A percentile compares a stretch with the other conserved stretches of the same genome.
phyloP scores from a whole-genome alignment of 257 asterid species.

The Solanum microdontum region DNA sequence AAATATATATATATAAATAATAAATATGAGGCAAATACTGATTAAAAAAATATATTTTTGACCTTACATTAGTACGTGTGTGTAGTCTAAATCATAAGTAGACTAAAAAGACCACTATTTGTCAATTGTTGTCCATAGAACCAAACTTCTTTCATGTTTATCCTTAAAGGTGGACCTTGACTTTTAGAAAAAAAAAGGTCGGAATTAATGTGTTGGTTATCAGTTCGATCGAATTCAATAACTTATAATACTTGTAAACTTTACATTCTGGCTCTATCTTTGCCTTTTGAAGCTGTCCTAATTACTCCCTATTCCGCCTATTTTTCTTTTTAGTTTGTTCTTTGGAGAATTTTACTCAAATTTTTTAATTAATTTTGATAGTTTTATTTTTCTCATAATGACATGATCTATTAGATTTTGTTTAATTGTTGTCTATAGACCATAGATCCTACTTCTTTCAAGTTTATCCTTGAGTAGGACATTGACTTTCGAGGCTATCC shows the following conservation, averaged over 20 bases:
- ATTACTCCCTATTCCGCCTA: too few species aligned
- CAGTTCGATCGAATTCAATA: too few species aligned
- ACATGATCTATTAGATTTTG: not conserved
- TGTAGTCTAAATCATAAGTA: not conserved
- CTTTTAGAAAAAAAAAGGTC: accelerated
- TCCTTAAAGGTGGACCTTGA: not conserved
- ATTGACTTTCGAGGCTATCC: not conserved
- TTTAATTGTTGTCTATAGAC: not conserved
- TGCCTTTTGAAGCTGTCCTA: too few species aligned
- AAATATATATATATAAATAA: too few species aligned
- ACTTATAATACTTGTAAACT: too few species aligned
- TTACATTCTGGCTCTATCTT: too few species aligned
- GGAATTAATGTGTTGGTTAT: too few species aligned
- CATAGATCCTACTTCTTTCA: not conserved
- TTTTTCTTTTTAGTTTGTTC: too few species aligned
- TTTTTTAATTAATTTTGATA: too few species aligned
- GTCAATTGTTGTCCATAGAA: not conserved
- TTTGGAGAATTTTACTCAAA: not conserved
- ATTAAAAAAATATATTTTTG: too few species aligned
- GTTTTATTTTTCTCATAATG: not conserved
- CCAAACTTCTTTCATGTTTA: not conserved
- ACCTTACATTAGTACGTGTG: not conserved
- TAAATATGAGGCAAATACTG: too few species aligned
- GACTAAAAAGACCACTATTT: not conserved
- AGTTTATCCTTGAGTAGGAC: not conserved